Evolutionary conservation across 108 stramenopile genomes (phyloP).

Genomic region (Skeletonema menzelii): DNA sequence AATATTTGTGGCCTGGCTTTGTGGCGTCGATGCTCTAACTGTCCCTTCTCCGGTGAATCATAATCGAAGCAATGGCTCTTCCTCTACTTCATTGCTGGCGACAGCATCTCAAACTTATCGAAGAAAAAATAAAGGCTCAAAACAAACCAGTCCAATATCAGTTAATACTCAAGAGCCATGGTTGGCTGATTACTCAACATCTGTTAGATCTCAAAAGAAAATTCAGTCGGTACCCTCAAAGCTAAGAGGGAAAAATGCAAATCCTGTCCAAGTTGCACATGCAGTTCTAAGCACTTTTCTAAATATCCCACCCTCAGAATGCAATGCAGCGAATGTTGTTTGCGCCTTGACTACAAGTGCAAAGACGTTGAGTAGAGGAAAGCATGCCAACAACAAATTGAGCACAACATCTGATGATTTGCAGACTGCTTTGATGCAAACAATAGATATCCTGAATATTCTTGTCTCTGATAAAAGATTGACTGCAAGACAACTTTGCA

Average conservation of each 20-base stretch:
- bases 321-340: slow-evolving; percentile 80
- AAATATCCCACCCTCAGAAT: slow-evolving; percentile 46
- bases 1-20: not conserved
- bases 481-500: slow-evolving; percentile 72
- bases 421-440: slow-evolving; percentile 44
- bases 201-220: slow-evolving; percentile 53
- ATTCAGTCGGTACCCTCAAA: slow-evolving; percentile 42
- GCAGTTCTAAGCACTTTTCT: slow-evolving; percentile 55
- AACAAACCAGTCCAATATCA: not conserved
- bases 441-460: slow-evolving; percentile 43
- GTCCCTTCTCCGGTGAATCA: not conserved
- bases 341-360: slow-evolving; percentile 78
- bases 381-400: slow-evolving; percentile 5
- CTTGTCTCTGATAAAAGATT: slow-evolving; percentile 46
- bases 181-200: slow-evolving; percentile 55
- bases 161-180: slow-evolving; percentile 40
- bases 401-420: slow-evolving; percentile 29
- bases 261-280: slow-evolving; percentile 34
- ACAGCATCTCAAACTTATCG: not conserved
- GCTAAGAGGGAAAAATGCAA: slow-evolving; percentile 6
- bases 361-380: slow-evolving; percentile 41
- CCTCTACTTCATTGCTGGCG: not conserved
- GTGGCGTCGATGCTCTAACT: not conserved
- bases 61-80: not conserved
- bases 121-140: slow-evolving; percentile 18